Conservation (phyloP, 78 protist genomes). For the Salpingoeca rosetta region DNA sequence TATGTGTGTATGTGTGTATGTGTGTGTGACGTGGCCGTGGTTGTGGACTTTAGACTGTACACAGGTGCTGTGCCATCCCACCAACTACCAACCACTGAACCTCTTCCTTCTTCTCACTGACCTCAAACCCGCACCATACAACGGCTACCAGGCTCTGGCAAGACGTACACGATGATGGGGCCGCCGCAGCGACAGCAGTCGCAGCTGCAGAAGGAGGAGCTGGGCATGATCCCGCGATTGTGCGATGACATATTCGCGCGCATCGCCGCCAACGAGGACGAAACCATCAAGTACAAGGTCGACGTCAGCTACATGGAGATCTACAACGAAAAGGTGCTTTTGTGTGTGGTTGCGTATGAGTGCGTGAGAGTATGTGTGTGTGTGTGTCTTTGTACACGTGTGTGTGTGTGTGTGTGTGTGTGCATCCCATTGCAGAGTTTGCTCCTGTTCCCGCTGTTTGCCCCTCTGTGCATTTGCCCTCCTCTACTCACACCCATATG, state of each 20-base stretch:
- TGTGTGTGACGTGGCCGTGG: background rate
- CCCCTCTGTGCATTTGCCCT: background rate
- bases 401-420: too few species aligned
- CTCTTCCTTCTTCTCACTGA: too few species aligned
- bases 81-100: too few species aligned
- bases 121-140: too few species aligned
- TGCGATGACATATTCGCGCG: constrained; percentile 10
- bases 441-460: background rate
- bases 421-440: constrained; percentile 19
- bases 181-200: background rate
- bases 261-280: constrained; percentile 17
- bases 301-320: constrained; percentile 61
- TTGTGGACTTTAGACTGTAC: too few species aligned
- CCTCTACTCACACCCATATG: background rate
- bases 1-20: background rate
- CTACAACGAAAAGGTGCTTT: constrained; percentile 61
- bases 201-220: too few species aligned
- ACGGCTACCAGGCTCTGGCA: constrained; percentile 20
- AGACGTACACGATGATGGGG: constrained; percentile 42
- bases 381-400: too few species aligned
- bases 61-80: background rate
- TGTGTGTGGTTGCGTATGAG: too few species aligned
- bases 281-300: constrained; percentile 24
- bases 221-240: constrained; percentile 22
- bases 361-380: too few species aligned